Percentiles rank a stretch among this genome's conserved stretches.
phyloP scores from a whole-genome alignment of 2,329 filamentous ascomycete genomes.

The Monilinia vaccinii-corymbosi region DNA sequence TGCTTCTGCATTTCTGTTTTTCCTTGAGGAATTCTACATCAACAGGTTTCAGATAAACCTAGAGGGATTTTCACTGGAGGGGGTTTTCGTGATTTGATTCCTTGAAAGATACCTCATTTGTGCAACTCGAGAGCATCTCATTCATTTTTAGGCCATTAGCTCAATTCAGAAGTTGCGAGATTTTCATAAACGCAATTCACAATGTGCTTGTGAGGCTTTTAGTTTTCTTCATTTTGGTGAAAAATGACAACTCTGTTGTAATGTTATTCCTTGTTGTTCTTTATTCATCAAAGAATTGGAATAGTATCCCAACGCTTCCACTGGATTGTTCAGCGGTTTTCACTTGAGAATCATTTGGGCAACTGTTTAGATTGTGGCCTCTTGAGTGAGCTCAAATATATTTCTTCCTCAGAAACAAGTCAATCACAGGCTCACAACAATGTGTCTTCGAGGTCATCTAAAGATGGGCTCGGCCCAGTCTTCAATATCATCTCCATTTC shows the following conservation, averaged over 20 bases:
- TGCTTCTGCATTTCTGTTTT: not conserved
- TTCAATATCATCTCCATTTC: not conserved
- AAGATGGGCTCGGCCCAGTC: not conserved
- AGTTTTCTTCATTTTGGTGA: not conserved
- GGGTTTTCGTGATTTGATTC: not conserved
- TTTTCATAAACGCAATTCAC: not conserved
- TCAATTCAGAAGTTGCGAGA: slow-evolving; percentile 4
- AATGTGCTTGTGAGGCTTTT: not conserved
- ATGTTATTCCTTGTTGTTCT: not conserved
- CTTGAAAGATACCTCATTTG: not conserved
- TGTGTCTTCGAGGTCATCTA: not conserved
- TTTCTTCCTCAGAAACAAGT: not conserved
- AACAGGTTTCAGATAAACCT: not conserved
- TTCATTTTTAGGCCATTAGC: not conserved
- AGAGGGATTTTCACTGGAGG: not conserved
- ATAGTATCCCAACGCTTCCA: not conserved
- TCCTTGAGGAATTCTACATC: not conserved
- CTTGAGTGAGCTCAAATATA: not conserved
- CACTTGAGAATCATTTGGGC: not conserved
- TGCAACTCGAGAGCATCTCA: not conserved
- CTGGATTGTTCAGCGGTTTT: not conserved
- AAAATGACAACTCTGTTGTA: not conserved
- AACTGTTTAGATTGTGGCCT: not conserved
- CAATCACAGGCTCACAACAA: not conserved
- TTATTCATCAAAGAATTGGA: not conserved